Percentiles rank a stretch among this genome's conserved stretches.
Evolutionary conservation across 192 early-diverging fungal genomes (phyloP).

Genomic region (Dimargaris cristalligena): DNA sequence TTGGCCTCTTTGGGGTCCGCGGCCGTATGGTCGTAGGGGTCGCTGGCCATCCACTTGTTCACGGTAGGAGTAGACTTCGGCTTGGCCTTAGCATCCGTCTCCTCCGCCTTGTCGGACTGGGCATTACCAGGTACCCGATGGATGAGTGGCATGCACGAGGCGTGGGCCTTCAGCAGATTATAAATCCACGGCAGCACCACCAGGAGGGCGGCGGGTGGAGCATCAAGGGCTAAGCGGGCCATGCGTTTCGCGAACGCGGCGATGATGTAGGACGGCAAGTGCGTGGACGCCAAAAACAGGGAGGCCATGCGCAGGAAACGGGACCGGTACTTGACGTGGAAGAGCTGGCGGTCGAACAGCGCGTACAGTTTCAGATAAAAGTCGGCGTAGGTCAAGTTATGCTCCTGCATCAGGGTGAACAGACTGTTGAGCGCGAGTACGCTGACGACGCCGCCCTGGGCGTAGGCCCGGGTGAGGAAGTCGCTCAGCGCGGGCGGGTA

Average conservation of each 20-base stretch:
- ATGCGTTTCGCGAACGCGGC: conserved; percentile 90
- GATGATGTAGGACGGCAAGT: conserved; percentile 76
- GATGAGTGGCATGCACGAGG: conserved; percentile 74
- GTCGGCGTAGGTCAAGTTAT: conserved; percentile 96
- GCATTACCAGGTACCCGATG: conserved; percentile 32
- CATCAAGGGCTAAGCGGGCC: conserved; percentile 59
- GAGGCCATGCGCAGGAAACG: conserved; percentile 86
- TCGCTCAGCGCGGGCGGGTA: conserved; percentile 73
- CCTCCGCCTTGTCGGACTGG: background rate
- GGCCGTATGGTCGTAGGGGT: conserved; percentile 12
- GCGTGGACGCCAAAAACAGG: conserved; percentile 71
- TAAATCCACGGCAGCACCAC: conserved; percentile 80
- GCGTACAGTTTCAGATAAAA: conserved; percentile 91
- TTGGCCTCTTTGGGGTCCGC: conserved; percentile 63
- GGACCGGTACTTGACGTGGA: conserved; percentile 89
- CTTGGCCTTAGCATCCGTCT: background rate
- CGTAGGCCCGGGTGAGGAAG: conserved; percentile 82
- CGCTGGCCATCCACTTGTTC: conserved; percentile 2
- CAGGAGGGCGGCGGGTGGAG: conserved; percentile 73
- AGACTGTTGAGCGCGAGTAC: conserved; percentile 87
- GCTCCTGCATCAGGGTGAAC: conserved; percentile 85
- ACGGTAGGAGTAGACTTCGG: too few species aligned
- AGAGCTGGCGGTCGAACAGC: conserved; percentile 71
- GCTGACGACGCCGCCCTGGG: conserved; percentile 73
- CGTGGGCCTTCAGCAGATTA: conserved; percentile 83